Evolutionary conservation across 75 land plant species (phyloP).

Genomic region (Adiantum capillusveneris): DNA sequence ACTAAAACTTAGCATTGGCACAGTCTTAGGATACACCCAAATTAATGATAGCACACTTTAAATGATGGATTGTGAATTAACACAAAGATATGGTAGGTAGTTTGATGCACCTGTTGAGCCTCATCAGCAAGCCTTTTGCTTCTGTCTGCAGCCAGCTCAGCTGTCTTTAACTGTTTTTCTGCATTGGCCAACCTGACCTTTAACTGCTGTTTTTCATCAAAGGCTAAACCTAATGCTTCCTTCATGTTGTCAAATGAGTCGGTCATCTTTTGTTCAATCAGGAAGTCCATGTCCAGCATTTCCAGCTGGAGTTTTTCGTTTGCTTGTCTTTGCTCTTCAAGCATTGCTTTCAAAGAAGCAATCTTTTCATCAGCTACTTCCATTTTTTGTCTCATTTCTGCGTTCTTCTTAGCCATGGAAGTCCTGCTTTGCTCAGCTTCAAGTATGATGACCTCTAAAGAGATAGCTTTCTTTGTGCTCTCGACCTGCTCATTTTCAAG

Average conservation of each 20-base stretch:
- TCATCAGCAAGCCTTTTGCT: slow-evolving; percentile 65
- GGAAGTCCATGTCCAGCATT: slow-evolving; percentile 28
- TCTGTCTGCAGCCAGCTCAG: slow-evolving; percentile 53
- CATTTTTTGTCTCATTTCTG: slow-evolving; percentile 29
- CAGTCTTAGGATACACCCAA: no score
- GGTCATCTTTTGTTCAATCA: slow-evolving; percentile 43
- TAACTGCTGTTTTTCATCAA: slow-evolving; percentile 47
- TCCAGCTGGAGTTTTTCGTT: slow-evolving; percentile 54
- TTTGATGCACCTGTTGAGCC: slow-evolving; percentile 51
- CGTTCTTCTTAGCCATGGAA: slow-evolving; percentile 32
- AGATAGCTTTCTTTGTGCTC: slow-evolving; percentile 15
- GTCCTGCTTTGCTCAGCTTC: slow-evolving; percentile 9
- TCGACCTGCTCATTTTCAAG: not conserved
- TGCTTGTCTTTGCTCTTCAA: slow-evolving; percentile 31
- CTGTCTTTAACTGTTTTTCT: slow-evolving; percentile 62
- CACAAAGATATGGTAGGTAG: not conserved
- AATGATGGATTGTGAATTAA: no score
- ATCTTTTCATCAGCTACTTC: slow-evolving; percentile 25
- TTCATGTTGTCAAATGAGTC: slow-evolving; percentile 31
- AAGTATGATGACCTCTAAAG: slow-evolving; percentile 21
- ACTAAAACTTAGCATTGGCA: not conserved
- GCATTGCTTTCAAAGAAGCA: slow-evolving; percentile 38
- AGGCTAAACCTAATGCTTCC: slow-evolving; percentile 29
- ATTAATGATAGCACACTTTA: no score
- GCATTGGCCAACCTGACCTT: slow-evolving; percentile 29